These are phyloP conservation scores for Clonostachys sp. DNA, from an alignment of 2,329 filamentous ascomycete species.

Conservation along the genomic window DNA sequence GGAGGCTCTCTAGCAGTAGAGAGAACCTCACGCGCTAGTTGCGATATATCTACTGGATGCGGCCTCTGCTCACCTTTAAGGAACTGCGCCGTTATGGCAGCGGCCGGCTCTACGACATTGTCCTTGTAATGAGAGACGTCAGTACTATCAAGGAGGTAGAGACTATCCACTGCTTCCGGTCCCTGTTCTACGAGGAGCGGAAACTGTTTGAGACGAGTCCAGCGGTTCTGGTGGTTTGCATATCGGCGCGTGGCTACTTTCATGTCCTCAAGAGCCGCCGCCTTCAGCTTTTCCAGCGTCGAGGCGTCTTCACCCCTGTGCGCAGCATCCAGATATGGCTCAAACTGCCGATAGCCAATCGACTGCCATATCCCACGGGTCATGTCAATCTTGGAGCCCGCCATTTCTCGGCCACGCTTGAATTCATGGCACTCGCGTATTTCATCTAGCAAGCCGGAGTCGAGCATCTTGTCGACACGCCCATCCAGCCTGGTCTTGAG, in stretches of 20 bases:
- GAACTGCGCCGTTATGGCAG: conserved; percentile 57
- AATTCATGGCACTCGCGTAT: conserved; percentile 38
- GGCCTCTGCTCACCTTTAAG: conserved; percentile 53
- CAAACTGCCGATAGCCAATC: conserved; percentile 92
- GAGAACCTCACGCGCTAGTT: conserved; percentile 48
- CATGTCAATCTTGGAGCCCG: conserved; percentile 59
- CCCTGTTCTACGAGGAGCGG: conserved; percentile 57
- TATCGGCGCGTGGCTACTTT: conserved; percentile 85
- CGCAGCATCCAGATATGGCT: conserved; percentile 58
- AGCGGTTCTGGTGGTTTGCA: conserved; percentile 76
- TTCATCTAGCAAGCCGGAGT: conserved; percentile 45
- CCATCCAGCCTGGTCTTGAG: conserved; percentile 68
- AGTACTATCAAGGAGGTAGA: conserved; percentile 82
- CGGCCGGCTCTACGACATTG: conserved; percentile 62
- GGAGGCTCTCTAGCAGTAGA: conserved; percentile 15
- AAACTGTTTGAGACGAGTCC: conserved; percentile 81
- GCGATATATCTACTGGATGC: conserved; percentile 40
- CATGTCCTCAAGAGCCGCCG: conserved; percentile 64
- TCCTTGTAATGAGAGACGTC: conserved; percentile 57
- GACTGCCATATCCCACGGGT: conserved; percentile 91
- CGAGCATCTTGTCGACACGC: conserved; percentile 82
- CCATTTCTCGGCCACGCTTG: conserved; percentile 22
- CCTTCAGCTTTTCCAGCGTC: conserved; percentile 51
- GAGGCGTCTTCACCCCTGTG: conserved; percentile 13
- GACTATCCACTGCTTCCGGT: conserved; percentile 41